A percentile compares a stretch with the other conserved stretches of the same genome.
Evolutionary conservation across 1,139 yeast species (phyloP).

Genomic region (Tardiomyces digboiensis): DNA sequence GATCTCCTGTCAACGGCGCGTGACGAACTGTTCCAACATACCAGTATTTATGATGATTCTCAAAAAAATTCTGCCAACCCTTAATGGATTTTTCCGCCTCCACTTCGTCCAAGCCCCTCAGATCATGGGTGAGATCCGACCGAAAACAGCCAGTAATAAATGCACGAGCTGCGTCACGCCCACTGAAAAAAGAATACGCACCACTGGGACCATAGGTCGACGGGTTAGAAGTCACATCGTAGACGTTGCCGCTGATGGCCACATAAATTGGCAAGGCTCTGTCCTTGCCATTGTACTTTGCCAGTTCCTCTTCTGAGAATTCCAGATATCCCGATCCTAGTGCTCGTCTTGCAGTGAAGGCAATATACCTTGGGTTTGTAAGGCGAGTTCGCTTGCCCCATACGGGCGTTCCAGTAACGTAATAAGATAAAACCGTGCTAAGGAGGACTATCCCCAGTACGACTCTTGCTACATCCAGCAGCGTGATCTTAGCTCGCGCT

Average conservation of each 20-base stretch:
- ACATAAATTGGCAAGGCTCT: conserved; percentile 46
- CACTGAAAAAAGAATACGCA: conserved; percentile 51
- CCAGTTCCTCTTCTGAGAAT: conserved; percentile 40
- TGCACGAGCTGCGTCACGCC: conserved; percentile 65
- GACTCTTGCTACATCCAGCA: background rate
- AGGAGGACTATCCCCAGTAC: background rate
- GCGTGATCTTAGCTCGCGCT: background rate
- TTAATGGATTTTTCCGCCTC: conserved; percentile 21
- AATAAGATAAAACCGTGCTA: conserved; percentile 3
- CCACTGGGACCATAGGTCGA: conserved; percentile 59
- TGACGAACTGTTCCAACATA: conserved; percentile 48
- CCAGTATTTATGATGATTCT: conserved; percentile 46
- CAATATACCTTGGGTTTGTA: conserved; percentile 36
- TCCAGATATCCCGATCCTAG: conserved; percentile 18
- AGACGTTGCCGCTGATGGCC: conserved; percentile 58
- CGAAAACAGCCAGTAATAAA: conserved; percentile 69
- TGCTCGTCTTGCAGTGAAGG: conserved; percentile 18
- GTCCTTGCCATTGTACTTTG: conserved; percentile 45
- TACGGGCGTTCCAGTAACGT: conserved; percentile 25
- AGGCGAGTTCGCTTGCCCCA: conserved; percentile 42
- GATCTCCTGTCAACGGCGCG: conserved; percentile 27
- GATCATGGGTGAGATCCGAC: conserved; percentile 51
- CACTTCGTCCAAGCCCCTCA: conserved; percentile 45
- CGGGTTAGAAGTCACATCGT: conserved; percentile 52
- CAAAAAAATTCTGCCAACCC: conserved; percentile 49